Percentiles rank a stretch among this genome's conserved stretches.
phyloP scores from a whole-genome alignment of 2,329 filamentous ascomycete species.

The Penicillium sclerotigenum region DNA sequence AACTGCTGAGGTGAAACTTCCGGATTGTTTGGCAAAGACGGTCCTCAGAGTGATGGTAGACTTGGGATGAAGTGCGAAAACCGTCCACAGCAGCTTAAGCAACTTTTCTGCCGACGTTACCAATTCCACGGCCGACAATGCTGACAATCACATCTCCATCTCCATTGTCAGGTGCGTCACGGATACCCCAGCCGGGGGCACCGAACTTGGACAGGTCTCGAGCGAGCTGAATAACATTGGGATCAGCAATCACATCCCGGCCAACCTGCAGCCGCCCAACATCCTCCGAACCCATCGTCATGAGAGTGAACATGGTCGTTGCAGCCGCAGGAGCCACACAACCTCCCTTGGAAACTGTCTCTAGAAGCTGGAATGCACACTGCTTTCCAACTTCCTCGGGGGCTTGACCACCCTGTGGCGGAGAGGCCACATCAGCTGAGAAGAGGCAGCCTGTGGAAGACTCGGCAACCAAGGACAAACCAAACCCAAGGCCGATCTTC shows the following conservation, averaged over 20 bases:
- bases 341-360: constrained; percentile 76
- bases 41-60: constrained; percentile 1
- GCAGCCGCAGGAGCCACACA: constrained; percentile 72
- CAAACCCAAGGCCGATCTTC: constrained; percentile 82
- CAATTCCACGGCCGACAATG: constrained; percentile 88
- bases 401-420: constrained; percentile 73
- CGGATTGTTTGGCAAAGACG: neutral
- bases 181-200: constrained; percentile 83
- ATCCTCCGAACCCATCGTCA: constrained; percentile 98
- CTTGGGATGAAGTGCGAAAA: constrained; percentile 2
- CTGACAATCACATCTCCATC: constrained; percentile 74
- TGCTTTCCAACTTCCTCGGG: constrained; percentile 87
- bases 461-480: constrained; percentile 85
- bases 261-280: constrained; percentile 83
- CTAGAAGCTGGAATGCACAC: constrained; percentile 85
- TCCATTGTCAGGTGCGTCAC: constrained; percentile 66
- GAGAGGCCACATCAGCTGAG: constrained; percentile 75
- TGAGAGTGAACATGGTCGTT: constrained; percentile 74
- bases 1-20: neutral
- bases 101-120: constrained; percentile 92
- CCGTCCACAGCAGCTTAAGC: constrained; percentile 44
- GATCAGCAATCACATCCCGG: constrained; percentile 74
- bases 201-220: constrained; percentile 87
- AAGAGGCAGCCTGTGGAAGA: constrained; percentile 84
- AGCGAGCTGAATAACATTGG: constrained; percentile 74